Evolutionary conservation across 2,329 filamentous ascomycete species (phyloP).

Genomic region (Aspergillus viridinutans): DNA sequence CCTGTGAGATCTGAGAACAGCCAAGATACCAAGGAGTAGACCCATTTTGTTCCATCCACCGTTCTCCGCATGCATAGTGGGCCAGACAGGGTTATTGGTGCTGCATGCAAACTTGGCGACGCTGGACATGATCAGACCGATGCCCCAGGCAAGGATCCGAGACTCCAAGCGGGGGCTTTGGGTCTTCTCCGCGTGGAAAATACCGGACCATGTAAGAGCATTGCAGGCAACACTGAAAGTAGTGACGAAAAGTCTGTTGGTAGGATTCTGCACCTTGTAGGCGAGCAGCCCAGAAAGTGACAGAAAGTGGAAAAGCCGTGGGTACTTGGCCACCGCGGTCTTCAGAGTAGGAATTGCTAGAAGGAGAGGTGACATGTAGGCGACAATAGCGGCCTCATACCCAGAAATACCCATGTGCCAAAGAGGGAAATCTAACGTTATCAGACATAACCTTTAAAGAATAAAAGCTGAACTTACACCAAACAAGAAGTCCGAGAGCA

Average conservation of each 20-base stretch:
- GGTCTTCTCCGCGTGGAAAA: constrained; percentile 71
- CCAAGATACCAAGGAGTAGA: constrained; percentile 68
- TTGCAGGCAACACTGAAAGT: constrained; percentile 76
- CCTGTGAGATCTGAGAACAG: constrained; percentile 71
- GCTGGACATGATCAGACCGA: constrained; percentile 79
- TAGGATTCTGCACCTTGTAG: constrained; percentile 70
- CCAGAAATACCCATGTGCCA: constrained; percentile 99
- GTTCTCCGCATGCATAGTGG: constrained; percentile 82
- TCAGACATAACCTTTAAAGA: constrained; percentile 13
- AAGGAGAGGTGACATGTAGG: constrained; percentile 73
- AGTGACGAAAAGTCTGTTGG: constrained; percentile 72
- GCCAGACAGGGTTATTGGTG: constrained; percentile 97
- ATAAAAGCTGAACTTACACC: constrained; percentile 63
- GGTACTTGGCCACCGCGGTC: constrained; percentile 62
- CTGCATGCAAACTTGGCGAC: constrained; percentile 88
- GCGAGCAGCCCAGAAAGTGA: constrained; percentile 75
- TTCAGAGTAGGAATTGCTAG: constrained; percentile 69
- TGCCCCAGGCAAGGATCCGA: constrained; percentile 72
- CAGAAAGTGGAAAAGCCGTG: constrained; percentile 68
- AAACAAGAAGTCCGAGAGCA: constrained; percentile 80
- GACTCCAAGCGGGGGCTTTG: constrained; percentile 74
- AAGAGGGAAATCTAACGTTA: constrained; percentile 72
- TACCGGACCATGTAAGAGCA: constrained; percentile 79
- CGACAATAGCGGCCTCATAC: constrained; percentile 86
- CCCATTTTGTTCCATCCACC: constrained; percentile 90